Base-by-base conservation (phyloP, 1,284 basidiomycete genomes). In the Puccinia coronata region DNA sequence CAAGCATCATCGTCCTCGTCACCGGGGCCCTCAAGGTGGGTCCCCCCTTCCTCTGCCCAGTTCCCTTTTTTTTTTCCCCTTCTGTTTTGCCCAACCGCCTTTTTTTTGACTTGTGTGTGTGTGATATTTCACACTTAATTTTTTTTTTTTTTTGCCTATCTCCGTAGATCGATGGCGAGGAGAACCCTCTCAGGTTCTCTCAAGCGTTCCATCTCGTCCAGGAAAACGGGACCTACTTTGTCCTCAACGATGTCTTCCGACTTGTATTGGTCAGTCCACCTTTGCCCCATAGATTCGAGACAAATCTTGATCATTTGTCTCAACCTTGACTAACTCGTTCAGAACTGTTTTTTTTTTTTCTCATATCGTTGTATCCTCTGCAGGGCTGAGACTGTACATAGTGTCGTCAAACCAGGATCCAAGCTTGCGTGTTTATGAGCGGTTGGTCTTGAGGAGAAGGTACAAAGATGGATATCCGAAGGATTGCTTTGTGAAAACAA, bases 121-220 rank as follows among this genome's bases (percentile, higher is more conserved):
- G n/a, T n/a, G n/a, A n/a, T n/a, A n/a, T n/a, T n/a, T n/a, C n/a
- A n/a, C n/a, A n/a, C n/a, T n/a, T n/a, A 0, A 1, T 59, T 34
- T 34, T 63, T 25, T 25, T 28, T 28, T 82, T 25, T n/a, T 28
- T 18, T 20, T 12, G n/a, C 0, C 5, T 14, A 14, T 16, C 74
- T 81, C 65, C 36, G 14, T 83, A 93, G 93, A 90, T 96, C 83
- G 95, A 96, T 83, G 93, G 92, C 84, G 89, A 89, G 83, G 80
- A 87, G 80, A 92, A 93, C 85, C 90, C 93, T n/a, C 88, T 98
- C 82, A 91, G 91, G 85, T 98, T 93, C 89, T 92, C 91, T 83
- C 95, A 97, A 87, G 88, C 92, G 82, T 99, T 98, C 91, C 94
- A 96, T 83, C 90, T 98, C 73, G 89, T 93, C 82, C 92, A 91